Base-by-base conservation (phyloP, 1,284 basidiomycete species). In the Meira nashicola region DNA sequence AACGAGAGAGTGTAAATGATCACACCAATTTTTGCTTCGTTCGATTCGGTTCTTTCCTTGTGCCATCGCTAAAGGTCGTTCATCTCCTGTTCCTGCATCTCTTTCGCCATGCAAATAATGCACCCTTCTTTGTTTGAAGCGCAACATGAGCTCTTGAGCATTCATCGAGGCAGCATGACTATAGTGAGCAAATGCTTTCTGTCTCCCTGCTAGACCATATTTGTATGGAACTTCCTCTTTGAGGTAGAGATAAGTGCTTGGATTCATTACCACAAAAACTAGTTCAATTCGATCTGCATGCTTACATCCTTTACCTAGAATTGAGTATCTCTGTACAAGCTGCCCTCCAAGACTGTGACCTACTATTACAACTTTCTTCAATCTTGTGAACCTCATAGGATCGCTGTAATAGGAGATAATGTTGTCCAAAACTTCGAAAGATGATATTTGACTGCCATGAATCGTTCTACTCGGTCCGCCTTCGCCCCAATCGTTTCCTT, bases 261-360 rank as follows among this genome's bases (percentile, higher is more conserved):
- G 28, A 38, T 53, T 53, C 50, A 53, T 53, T 7, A 53, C 50
- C 14, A 53, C 50, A 38, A 23, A 53, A 4, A 33, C 8, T 33
- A 8, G 28, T 8, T 33, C 28, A 33, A 33, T 3, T 4, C 9
- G 43, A 4, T 44, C 23, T 4, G 43, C 43, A 17, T 44, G 43
- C 9, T 44, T 17, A 3, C 7, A 7, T 12, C 6, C 12, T 39
- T 53, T n/a, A 8, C 37, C 50, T n/a, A 53, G 15, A 15, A 53
- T 38, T 4, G 50, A 53, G 11, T 41, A 53, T 17, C 50, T 17
- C n/a, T 53, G 50, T n/a, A 53, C 50, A 5, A 53, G n/a, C 28
- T 53, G 50, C 5, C 14, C 50, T 39, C 50, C 50, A n/a, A 53
- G 50, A 33, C 50, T 53, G 50, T 53, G 50, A 4, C 50, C 50